Evolutionary conservation across 2,329 filamentous ascomycete genomes (phyloP).

Genomic region (Grosmannia serpens): DNA sequence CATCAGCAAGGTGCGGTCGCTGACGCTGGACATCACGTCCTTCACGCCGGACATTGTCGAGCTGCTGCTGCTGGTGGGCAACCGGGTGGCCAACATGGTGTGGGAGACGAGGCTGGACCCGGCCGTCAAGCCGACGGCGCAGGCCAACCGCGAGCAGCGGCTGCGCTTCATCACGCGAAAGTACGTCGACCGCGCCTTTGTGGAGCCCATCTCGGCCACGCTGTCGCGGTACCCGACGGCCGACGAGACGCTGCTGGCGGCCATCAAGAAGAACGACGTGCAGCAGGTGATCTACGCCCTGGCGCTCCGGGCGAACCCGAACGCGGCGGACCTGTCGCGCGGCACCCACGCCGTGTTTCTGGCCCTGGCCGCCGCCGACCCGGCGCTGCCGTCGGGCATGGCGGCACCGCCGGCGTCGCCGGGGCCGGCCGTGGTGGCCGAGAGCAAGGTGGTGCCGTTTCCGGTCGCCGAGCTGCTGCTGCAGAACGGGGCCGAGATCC

Average conservation of each 20-base stretch:
- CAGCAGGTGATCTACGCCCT: slow-evolving; percentile 86
- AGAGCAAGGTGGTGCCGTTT: slow-evolving; percentile 56
- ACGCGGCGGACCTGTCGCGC: slow-evolving; percentile 72
- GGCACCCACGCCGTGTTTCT: slow-evolving; percentile 84
- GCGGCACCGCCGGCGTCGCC: slow-evolving; percentile 7
- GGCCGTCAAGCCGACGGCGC: slow-evolving; percentile 58
- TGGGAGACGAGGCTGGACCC: slow-evolving; percentile 83
- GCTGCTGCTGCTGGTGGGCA: slow-evolving; percentile 80
- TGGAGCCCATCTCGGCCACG: slow-evolving; percentile 65
- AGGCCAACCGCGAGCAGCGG: slow-evolving; percentile 77
- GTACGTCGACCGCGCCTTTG: slow-evolving; percentile 74
- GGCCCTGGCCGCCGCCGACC: slow-evolving; percentile 84
- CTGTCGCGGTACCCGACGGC: slow-evolving; percentile 65
- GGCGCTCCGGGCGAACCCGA: slow-evolving; percentile 76
- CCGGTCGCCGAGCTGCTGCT: slow-evolving; percentile 81
- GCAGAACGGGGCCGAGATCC: slow-evolving; percentile 89
- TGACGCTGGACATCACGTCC: slow-evolving; percentile 89
- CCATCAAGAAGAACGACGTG: slow-evolving; percentile 93
- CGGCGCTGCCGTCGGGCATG: slow-evolving; percentile 35
- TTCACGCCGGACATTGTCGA: slow-evolving; percentile 98
- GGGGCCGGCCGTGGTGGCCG: slow-evolving; percentile 23
- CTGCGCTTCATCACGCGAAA: slow-evolving; percentile 93
- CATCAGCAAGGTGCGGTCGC: slow-evolving; percentile 90
- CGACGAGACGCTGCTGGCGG: slow-evolving; percentile 81
- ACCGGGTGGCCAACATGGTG: slow-evolving; percentile 89